phyloP scores from a whole-genome alignment of 176 grass and related monocot genomes.

The Tillandsia leiboldiana region DNA sequence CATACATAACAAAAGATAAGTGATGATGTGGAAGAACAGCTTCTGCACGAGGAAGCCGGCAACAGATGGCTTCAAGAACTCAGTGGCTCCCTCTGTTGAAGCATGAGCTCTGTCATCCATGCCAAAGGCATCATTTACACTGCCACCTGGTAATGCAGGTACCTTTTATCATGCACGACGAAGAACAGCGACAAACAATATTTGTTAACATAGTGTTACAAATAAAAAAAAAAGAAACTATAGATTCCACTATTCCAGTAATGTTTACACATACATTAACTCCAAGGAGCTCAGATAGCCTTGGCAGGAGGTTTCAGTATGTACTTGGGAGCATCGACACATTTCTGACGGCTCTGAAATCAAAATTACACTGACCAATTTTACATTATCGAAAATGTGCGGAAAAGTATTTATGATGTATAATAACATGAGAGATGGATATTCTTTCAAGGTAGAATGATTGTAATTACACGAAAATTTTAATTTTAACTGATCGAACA shows the following conservation, averaged over 20 bases:
- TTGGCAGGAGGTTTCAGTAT: slow-evolving; percentile 89
- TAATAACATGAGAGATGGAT: too few species aligned
- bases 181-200: not conserved
- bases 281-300: slow-evolving; percentile 85
- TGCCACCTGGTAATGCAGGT: slow-evolving; percentile 57
- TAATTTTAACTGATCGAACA: too few species aligned
- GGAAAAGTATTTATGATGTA: too few species aligned
- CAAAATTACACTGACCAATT: not conserved
- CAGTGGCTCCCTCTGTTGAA: slow-evolving; percentile 79
- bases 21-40: slow-evolving; percentile 23
- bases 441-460: too few species aligned
- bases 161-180: slow-evolving; percentile 13
- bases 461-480: too few species aligned
- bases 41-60: slow-evolving; percentile 99
- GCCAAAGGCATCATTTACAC: slow-evolving; percentile 93
- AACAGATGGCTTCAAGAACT: slow-evolving; percentile 82
- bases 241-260: not conserved
- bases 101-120: slow-evolving; percentile 85
- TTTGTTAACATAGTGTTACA: not conserved
- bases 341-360: slow-evolving; percentile 73
- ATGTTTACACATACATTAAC: slow-evolving; percentile 36
- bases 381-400: not conserved
- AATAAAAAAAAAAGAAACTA: not conserved
- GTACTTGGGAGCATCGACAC: slow-evolving; percentile 69
- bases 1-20: not conserved